These are phyloP conservation scores for Candida palmyrensis DNA, from an alignment of 805 yeast genomes.

Conservation along the genomic window DNA sequence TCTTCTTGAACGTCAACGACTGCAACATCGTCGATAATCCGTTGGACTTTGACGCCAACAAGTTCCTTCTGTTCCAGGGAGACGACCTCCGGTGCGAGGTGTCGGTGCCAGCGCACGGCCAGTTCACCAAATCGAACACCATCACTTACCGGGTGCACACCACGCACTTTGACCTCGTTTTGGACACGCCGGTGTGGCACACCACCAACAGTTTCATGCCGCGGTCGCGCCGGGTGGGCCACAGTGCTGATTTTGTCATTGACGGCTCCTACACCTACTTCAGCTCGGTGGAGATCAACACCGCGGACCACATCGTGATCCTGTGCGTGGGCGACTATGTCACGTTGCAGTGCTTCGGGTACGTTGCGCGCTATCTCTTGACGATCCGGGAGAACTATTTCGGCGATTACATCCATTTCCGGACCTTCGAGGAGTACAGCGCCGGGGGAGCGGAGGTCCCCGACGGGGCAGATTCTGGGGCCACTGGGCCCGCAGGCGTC, in stretches of 20 bases:
- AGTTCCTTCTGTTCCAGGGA: conserved; percentile 71
- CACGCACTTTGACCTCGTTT: conserved; percentile 52
- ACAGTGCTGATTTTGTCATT: conserved; percentile 55
- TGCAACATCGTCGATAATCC: conserved; percentile 87
- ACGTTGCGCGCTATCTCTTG: conserved; percentile 68
- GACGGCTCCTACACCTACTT: conserved; percentile 63
- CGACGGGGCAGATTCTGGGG: conserved; percentile 4
- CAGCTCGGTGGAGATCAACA: conserved; percentile 54
- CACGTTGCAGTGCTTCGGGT: conserved; percentile 73
- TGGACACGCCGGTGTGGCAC: conserved; percentile 91
- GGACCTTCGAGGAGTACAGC: conserved; percentile 80
- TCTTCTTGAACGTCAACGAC: conserved; percentile 79
- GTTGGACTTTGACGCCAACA: conserved; percentile 74
- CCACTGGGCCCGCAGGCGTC: neutral
- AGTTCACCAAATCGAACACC: conserved; percentile 47
- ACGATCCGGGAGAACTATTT: conserved; percentile 81
- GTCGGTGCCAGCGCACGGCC: conserved; percentile 54
- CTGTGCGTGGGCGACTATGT: conserved; percentile 63
- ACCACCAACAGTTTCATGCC: conserved; percentile 70
- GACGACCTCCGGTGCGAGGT: conserved; percentile 43
- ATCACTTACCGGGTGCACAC: conserved; percentile 50
- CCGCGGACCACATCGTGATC: conserved; percentile 65
- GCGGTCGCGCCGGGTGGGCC: conserved; percentile 55
- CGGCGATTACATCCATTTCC: conserved; percentile 80
- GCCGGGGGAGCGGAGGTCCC: conserved; percentile 10